These are phyloP conservation scores for Pleurotus citrinopileatus DNA, from an alignment of 768 basidiomycete genomes.

Conservation along the genomic window DNA sequence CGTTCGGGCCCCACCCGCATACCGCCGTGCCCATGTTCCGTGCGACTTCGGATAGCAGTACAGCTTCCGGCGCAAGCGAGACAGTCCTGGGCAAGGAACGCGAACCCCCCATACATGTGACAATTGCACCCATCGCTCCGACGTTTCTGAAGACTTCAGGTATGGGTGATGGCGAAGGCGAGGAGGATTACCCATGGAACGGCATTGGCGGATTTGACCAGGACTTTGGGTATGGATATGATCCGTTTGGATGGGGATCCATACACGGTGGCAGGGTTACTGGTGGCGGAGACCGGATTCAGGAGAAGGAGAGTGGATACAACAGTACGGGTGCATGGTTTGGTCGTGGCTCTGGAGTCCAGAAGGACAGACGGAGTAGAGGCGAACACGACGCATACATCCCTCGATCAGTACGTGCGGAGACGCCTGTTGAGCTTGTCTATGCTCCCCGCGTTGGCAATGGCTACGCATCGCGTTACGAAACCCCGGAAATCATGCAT, in stretches of 20 bases:
- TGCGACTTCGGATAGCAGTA: constrained; percentile 5
- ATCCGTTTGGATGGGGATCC: constrained; percentile 21
- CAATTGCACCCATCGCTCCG: constrained; percentile 49
- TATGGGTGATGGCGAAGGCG: constrained; percentile 38
- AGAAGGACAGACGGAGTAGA: constrained; percentile 15
- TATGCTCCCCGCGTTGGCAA: constrained; percentile 57
- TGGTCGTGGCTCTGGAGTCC: constrained; percentile 12
- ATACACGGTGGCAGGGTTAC: constrained; percentile 18
- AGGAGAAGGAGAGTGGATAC: constrained; percentile 8
- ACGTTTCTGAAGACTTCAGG: constrained; percentile 84
- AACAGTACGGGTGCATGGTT: constrained; percentile 14
- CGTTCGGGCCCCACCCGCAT: constrained; percentile 2
- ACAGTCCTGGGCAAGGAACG: constrained; percentile 9
- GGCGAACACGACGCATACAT: constrained; percentile 16
- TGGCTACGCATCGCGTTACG: constrained; percentile 24
- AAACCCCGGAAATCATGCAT: neutral
- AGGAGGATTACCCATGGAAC: constrained; percentile 30
- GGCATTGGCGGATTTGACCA: constrained; percentile 45
- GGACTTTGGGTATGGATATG: constrained; percentile 31
- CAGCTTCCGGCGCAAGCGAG: constrained; percentile 3
- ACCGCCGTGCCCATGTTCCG: constrained; percentile 4
- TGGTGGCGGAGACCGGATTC: constrained; percentile 13
- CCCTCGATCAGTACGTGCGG: constrained; percentile 29
- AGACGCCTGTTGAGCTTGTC: constrained; percentile 65
- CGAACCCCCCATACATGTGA: constrained; percentile 28